These are phyloP conservation scores for Coemansia umbellata DNA, from an alignment of 192 early-diverging fungal genomes.

Conservation along the genomic window DNA sequence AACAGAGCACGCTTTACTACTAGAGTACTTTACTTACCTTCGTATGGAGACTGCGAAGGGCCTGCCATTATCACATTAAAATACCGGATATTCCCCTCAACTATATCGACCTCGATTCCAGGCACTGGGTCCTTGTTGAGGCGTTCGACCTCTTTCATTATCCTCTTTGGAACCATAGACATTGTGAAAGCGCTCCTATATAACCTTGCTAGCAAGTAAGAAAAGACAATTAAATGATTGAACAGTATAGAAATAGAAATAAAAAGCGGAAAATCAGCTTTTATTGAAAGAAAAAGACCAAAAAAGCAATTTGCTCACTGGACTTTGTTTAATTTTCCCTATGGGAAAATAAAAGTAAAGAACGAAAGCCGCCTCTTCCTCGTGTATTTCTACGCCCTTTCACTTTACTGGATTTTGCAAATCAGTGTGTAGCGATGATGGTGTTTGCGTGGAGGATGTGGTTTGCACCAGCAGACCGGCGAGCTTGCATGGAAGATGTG, in stretches of 20 bases:
- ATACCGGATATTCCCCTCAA: constrained; percentile 95
- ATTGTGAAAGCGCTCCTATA: constrained; percentile 5
- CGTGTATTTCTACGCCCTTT: too few species aligned
- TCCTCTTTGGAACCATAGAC: constrained; percentile 38
- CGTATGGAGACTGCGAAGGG: constrained; percentile 89
- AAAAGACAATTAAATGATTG: background rate
- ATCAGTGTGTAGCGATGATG: too few species aligned
- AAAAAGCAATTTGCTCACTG: too few species aligned
- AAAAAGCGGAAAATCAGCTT: background rate
- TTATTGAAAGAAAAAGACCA: background rate
- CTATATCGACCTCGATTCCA: constrained; percentile 82
- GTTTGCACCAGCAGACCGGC: too few species aligned
- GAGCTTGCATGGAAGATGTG: too few species aligned
- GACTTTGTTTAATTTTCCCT: too few species aligned
- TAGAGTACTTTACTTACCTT: constrained; percentile 67
- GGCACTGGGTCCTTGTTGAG: constrained; percentile 91
- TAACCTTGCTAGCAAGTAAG: background rate
- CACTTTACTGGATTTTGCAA: too few species aligned
- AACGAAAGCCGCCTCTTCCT: too few species aligned
- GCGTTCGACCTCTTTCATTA: constrained; percentile 90
- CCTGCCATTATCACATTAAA: constrained; percentile 94
- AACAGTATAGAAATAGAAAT: background rate
- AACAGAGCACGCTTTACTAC: background rate
- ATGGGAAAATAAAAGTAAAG: too few species aligned
- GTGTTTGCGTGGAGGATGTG: too few species aligned